Base-by-base conservation (phyloP, 2,329 filamentous ascomycete species). In the Amylocarpus encephaloides region DNA sequence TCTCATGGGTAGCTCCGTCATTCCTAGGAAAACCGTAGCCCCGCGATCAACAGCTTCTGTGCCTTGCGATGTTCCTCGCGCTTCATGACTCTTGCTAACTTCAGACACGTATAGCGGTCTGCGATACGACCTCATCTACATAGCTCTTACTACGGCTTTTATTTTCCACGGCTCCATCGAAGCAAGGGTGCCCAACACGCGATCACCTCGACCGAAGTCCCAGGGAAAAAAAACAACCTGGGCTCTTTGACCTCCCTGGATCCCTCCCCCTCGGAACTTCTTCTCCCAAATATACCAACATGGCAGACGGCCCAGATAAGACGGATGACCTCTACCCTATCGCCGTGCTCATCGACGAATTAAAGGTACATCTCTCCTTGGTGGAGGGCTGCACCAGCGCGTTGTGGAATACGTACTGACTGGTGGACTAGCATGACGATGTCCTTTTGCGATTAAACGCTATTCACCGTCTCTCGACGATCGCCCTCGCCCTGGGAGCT, bases 281-380 rank as follows among this genome's bases (percentile, higher is more conserved):
- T 52, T 49, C 56, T 58, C 47, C 51, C 40, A 56, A 59, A 54
- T 45, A 65, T 66, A 70, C 73, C 80, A 79, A 71, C 71, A 97
- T 97, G 92, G 89, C 81, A 73, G 81, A 96, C 75, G 86, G 85
- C 74, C 80, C 85, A 71, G 88, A 85, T 73, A 83, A 92, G 77
- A 94, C 86, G 72, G 93, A 98, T 75, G 94, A 97, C 84, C 90
- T 98, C 67, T 98, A 97, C 73, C 93, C 93, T 70, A 98, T 98
- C 78, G 93, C 94, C 68, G 93, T 98, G 63, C 85, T 98, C 73
- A 98, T 98, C 73, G 93, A 98, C 73, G 93, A 98, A 82, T 80
- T 98, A 67, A 98, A 96, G 88, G 91, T 95, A 81, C 65, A 71
- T 19, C 35, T 48, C 41, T 38, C 33, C 38, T 49, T 2, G 30